phyloP scores from a whole-genome alignment of 2,329 filamentous ascomycete species.

The Magnaporthiopsis incrustans region DNA sequence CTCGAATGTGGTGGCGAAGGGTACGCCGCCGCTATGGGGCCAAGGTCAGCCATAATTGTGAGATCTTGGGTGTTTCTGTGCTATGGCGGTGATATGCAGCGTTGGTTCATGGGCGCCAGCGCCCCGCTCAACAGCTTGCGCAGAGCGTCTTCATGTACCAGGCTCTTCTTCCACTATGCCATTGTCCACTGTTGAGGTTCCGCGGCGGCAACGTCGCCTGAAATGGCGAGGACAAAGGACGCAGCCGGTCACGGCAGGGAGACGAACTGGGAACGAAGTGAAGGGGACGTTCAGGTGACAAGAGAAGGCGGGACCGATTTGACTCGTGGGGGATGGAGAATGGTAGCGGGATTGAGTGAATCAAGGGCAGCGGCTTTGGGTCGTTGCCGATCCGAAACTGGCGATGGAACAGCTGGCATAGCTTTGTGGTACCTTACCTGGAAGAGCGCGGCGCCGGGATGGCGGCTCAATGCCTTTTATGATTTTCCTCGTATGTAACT shows the following conservation, averaged over 20 bases:
- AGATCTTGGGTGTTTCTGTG: not conserved
- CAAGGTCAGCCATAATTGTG: slow-evolving; percentile 25
- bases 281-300: not conserved
- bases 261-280: not conserved
- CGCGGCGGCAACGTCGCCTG: not conserved
- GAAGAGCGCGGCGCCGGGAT: too few relatives aligned
- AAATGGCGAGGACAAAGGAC: not conserved
- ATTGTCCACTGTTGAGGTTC: not conserved
- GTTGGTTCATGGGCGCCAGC: not conserved
- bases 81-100: slow-evolving; percentile 2
- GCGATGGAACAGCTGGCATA: not conserved
- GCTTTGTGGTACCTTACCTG: not conserved
- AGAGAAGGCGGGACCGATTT: not conserved
- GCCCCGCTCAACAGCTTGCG: not conserved
- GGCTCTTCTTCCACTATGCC: not conserved
- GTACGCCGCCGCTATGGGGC: slow-evolving; percentile 26
- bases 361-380: not conserved
- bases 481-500: not conserved
- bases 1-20: slow-evolving; percentile 27
- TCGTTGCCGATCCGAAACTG: not conserved
- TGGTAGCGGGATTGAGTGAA: not conserved
- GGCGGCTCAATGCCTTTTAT: not conserved
- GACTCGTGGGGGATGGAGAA: not conserved
- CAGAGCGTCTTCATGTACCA: not conserved
- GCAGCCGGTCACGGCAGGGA: not conserved